These are phyloP conservation scores for Irpex sp. DNA, from an alignment of 1,284 basidiomycete genomes.

Conservation along the genomic window DNA sequence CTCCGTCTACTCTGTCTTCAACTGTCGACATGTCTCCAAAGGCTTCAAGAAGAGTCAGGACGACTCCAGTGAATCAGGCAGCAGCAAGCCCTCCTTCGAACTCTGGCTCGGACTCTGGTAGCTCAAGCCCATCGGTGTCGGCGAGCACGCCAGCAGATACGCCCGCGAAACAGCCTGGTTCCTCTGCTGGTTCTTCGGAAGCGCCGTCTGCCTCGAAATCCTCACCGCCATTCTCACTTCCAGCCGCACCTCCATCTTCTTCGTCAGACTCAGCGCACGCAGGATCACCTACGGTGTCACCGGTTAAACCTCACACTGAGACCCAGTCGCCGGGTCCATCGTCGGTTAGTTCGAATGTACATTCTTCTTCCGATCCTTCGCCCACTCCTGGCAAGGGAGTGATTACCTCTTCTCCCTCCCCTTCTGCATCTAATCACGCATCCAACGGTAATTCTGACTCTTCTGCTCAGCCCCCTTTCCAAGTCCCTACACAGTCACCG, in stretches of 20 bases:
- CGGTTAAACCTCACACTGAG: not conserved
- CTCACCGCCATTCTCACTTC: not conserved
- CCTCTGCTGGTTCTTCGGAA: not conserved
- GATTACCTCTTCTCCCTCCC: constrained; percentile 1
- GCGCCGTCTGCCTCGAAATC: not conserved
- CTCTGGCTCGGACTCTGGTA: not conserved
- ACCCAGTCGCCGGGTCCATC: not conserved
- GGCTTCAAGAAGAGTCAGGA: not conserved
- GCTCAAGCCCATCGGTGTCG: not conserved
- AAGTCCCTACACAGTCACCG: not conserved
- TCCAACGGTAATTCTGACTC: constrained; percentile 1
- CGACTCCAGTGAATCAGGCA: not conserved
- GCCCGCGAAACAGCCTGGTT: not conserved
- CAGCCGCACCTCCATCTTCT: not conserved
- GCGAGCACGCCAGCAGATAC: not conserved
- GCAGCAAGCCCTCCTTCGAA: not conserved
- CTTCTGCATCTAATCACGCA: constrained; percentile 6
- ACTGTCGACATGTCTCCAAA: not conserved
- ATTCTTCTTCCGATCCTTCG: constrained; percentile 4
- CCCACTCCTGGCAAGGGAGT: not conserved
- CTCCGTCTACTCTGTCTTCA: not conserved
- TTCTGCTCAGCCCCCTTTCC: not conserved
- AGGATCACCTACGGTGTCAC: not conserved
- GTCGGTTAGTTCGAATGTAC: not conserved
- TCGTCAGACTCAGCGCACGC: not conserved